Evolutionary conservation across 2,329 filamentous ascomycete genomes (phyloP), one percentile per base, ranked within the genome.

Genomic region (Alternaria arborescens): DNA sequence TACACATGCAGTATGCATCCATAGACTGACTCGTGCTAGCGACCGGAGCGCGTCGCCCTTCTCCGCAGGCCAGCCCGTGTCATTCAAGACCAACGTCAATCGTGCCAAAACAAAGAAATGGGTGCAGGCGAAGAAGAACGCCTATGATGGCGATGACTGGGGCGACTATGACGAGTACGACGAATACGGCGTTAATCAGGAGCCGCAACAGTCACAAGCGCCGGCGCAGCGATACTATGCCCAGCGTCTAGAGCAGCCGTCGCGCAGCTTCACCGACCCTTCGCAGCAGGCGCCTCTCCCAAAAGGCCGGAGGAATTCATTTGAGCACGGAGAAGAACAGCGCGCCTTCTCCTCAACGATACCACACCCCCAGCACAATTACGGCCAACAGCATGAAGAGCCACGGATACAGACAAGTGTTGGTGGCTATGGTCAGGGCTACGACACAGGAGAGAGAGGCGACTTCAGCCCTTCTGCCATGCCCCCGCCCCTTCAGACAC

Each of bases 141-240:
- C 88, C 74, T 98, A 98, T 74, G 94, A 94, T 72, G 94, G 94
- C 65, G 93, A 96, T 71, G 94, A 97, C 74, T 97, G 94, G 94
- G 94, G 93, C 36, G 90, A 87, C 43, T 82, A 82, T 64, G 83
- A 85, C 65, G 85, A 86, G 50, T 85, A 88, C 55, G 83, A 86
- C 55, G 82, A 85, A 59, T 83, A 85, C 65, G 85, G 87, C 41
- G 84, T 85, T 50, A 77, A 80, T 47, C 78, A 81, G 44, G 78
- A 80, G 46, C 76, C 79, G 36, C 78, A 79, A 26, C 78, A 82
- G 12, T 70, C 79, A 56, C 64, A 74, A 42, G 70, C 77, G 1
- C 68, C 76, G 57, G 77, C 79, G 11, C 80, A 82, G 51, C 78
- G 83, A 62, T 83, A 85, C 64, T 71, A 74, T 34, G 77, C 74